Conservation (phyloP, 177 flowering plant genomes). For the Tripterygium wilfordii region DNA sequence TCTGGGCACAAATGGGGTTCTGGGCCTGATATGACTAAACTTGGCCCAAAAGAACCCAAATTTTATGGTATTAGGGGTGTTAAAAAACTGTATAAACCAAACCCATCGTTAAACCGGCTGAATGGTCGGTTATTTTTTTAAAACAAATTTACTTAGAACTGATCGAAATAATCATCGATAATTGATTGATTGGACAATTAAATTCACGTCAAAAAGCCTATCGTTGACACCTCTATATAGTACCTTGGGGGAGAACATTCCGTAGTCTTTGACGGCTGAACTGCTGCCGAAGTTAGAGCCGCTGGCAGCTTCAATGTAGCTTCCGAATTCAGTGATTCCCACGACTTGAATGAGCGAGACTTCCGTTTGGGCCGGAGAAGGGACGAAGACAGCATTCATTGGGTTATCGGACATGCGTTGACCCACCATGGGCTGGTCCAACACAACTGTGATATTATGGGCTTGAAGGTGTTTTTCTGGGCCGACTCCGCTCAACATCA, state of each 20-base stretch:
- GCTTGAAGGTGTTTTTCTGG: conserved; percentile 36
- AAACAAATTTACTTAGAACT: too few species aligned
- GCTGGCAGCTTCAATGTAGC: conserved; percentile 54
- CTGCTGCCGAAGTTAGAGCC: conserved; percentile 40
- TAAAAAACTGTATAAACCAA: too few species aligned
- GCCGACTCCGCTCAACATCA: conserved; percentile 60
- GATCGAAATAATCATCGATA: too few species aligned
- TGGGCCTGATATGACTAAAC: too few species aligned
- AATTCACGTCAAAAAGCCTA: too few species aligned
- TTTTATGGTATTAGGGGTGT: too few species aligned
- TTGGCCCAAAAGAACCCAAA: too few species aligned
- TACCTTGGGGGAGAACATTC: conserved; percentile 65
- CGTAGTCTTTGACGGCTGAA: conserved; percentile 26
- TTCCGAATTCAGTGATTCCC: conserved; percentile 47
- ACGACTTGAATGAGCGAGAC: conserved; percentile 55
- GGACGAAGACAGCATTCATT: conserved; percentile 52
- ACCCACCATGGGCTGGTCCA: conserved; percentile 48
- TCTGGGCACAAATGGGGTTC: too few species aligned
- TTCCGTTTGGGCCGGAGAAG: conserved; percentile 48
- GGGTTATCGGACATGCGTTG: conserved; percentile 56
- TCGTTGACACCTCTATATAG: too few species aligned
- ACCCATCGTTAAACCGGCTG: too few species aligned
- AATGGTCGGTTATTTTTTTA: too few species aligned
- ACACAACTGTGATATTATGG: conserved; percentile 34
- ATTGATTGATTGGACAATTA: too few species aligned